Evolutionary conservation across 768 basidiomycete species (phyloP).

Genomic region (Dacryopinax primogenitus): DNA sequence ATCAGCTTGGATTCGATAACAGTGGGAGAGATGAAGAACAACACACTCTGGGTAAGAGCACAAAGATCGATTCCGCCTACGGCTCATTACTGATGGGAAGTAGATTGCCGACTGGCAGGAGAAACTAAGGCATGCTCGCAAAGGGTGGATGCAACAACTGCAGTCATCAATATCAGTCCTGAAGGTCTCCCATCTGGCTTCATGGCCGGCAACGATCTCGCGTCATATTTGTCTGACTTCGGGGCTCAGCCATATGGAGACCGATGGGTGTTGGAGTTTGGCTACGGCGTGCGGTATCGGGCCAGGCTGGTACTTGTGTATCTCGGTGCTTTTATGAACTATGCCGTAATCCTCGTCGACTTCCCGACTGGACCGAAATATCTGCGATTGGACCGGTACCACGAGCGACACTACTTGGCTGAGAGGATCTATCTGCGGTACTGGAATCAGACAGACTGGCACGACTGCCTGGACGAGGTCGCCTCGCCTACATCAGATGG

Average conservation of each 20-base stretch:
- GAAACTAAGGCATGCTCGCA: no score
- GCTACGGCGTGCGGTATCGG: background rate
- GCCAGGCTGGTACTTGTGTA: background rate
- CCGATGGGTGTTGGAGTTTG: background rate
- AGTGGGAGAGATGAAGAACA: no score
- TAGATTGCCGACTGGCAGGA: no score
- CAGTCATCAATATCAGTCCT: no score
- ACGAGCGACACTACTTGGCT: background rate
- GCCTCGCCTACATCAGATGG: background rate
- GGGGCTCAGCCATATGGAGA: background rate
- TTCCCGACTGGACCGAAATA: background rate
- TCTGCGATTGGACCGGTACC: background rate
- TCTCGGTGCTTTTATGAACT: background rate
- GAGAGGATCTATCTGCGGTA: background rate
- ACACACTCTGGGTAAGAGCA: no score
- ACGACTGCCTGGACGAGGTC: background rate
- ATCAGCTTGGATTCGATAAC: no score
- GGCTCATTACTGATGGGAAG: no score
- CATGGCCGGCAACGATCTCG: background rate
- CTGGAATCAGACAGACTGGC: background rate
- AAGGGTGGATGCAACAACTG: no score
- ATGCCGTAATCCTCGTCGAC: background rate
- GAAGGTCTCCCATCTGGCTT: no score
- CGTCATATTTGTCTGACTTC: background rate
- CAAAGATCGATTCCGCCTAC: no score